A percentile compares a stretch with the other conserved stretches of the same genome.
phyloP scores from a whole-genome alignment of 2,329 filamentous ascomycete genomes.

The Botrytis paeoniae region DNA sequence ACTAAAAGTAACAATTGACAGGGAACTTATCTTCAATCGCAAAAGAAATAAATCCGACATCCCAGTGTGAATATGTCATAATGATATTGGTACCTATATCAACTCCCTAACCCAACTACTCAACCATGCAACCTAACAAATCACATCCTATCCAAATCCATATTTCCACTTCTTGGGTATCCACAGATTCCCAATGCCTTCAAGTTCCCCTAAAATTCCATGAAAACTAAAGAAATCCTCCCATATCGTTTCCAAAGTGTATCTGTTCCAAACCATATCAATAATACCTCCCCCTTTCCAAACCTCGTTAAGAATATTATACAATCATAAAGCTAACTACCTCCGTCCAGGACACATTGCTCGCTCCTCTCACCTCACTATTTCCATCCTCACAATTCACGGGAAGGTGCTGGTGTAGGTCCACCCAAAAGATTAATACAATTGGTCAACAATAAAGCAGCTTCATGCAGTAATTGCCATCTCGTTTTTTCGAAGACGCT shows the following conservation, averaged over 20 bases:
- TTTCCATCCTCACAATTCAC: neutral
- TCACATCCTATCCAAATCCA: neutral
- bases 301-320: neutral
- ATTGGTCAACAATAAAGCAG: conserved; percentile 73
- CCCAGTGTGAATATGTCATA: neutral
- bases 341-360: too few relatives aligned
- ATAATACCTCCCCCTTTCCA: neutral
- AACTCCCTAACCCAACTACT: neutral
- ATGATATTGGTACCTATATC: neutral
- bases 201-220: neutral
- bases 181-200: neutral
- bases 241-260: neutral
- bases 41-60: neutral
- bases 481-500: conserved; percentile 78
- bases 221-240: neutral
- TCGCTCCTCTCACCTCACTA: neutral
- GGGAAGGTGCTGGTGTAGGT: neutral
- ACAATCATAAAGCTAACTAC: neutral
- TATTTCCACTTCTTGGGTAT: neutral
- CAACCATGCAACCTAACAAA: neutral
- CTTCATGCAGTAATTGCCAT: conserved; percentile 91
- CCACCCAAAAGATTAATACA: conserved; percentile 60
- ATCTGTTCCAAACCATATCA: neutral
- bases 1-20: neutral
- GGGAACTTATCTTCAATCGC: neutral